Conservation (phyloP, 495 filamentous ascomycete species). For the Parathielavia hyrcaniae region DNA sequence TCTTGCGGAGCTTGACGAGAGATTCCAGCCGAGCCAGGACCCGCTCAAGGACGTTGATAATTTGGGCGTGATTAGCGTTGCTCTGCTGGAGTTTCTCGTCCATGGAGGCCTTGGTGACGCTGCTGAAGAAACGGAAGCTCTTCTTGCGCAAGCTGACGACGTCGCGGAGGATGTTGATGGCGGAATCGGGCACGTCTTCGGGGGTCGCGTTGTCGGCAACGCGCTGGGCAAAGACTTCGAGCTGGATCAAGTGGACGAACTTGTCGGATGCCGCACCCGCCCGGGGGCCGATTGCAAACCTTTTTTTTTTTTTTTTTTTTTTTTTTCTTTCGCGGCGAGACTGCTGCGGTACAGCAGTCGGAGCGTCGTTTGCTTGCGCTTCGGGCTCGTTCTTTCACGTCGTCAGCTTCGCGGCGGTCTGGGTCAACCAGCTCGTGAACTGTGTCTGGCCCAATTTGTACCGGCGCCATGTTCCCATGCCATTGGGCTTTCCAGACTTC, state of each 20-base stretch:
- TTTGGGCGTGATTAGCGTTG: conserved; percentile 25
- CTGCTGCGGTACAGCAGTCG: background rate
- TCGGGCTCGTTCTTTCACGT: conserved; percentile 1
- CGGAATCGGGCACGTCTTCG: conserved; percentile 25
- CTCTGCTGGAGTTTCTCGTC: conserved; percentile 20
- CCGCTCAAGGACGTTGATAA: conserved; percentile 26
- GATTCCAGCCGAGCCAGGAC: conserved; percentile 24
- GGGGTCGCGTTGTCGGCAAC: conserved; percentile 22
- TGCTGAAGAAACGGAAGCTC: conserved; percentile 24
- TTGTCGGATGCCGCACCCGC: background rate
- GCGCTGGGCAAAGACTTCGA: conserved; percentile 21
- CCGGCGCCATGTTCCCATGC: conserved; percentile 19
- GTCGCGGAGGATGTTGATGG: conserved; percentile 26
- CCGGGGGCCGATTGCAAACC: background rate
- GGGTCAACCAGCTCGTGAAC: conserved; percentile 31
- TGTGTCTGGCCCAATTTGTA: conserved; percentile 30
- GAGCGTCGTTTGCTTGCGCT: background rate
- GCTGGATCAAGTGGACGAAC: conserved; percentile 22
- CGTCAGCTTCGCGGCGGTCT: conserved; percentile 20
- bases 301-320: conserved; percentile 15
- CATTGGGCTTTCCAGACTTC: background rate
- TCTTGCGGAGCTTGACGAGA: conserved; percentile 1
- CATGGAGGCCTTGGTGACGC: conserved; percentile 14
- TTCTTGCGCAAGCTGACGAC: conserved; percentile 29
- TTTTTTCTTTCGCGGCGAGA: conserved; percentile 15